Conservation (phyloP, 2,329 filamentous ascomycete genomes). For the Alternaria longipes region DNA sequence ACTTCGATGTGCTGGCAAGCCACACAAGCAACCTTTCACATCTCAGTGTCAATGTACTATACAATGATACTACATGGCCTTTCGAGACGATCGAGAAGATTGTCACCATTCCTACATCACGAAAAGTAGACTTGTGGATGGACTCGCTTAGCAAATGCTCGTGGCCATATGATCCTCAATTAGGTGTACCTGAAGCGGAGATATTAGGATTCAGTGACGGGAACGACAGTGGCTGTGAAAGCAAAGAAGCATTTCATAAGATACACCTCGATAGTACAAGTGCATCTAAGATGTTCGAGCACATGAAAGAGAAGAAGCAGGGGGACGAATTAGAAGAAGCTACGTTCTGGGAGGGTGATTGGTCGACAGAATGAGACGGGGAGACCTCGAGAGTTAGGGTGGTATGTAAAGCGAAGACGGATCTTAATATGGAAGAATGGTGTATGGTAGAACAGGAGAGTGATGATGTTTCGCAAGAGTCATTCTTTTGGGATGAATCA, state of each 20-base stretch:
- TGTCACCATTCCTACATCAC: constrained; percentile 14
- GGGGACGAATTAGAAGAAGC: constrained; percentile 12
- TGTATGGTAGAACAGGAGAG: constrained; percentile 4
- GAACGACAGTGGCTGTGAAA: constrained; percentile 3
- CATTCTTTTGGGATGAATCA: not conserved
- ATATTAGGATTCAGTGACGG: not conserved
- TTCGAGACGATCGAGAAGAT: constrained; percentile 15
- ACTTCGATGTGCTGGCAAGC: constrained; percentile 8
- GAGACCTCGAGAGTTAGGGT: constrained; percentile 6
- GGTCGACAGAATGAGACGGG: constrained; percentile 4
- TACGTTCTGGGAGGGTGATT: constrained; percentile 24
- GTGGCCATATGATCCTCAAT: not conserved
- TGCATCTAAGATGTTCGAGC: constrained; percentile 19
- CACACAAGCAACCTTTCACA: constrained; percentile 17
- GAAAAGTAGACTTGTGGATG: constrained; percentile 20
- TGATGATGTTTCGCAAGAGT: not conserved
- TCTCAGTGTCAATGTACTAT: constrained; percentile 22
- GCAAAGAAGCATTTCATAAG: constrained; percentile 17
- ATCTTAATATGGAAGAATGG: constrained; percentile 1
- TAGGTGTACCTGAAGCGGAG: not conserved
- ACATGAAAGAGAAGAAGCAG: constrained; percentile 18
- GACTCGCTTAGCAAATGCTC: constrained; percentile 7
- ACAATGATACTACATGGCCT: constrained; percentile 26
- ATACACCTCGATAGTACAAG: constrained; percentile 12
- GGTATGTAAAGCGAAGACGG: constrained; percentile 11